Base-by-base conservation (phyloP, 169 alveolate genomes). In the Plasmodium gaboni region DNA sequence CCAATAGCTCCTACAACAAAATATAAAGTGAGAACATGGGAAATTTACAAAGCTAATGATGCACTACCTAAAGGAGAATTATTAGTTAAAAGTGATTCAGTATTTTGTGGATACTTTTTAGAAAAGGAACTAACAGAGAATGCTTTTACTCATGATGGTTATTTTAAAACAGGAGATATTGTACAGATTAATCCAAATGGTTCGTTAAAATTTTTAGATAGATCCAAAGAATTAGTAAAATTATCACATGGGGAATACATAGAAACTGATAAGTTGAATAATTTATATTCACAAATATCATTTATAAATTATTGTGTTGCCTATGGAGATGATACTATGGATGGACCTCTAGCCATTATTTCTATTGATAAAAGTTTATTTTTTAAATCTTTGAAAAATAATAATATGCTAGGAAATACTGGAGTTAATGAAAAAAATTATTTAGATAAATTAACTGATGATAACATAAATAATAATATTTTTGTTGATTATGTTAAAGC, bases 171-270 rank as follows among this genome's bases (percentile, higher is more conserved):
- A 1, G 99, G 99, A 0, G 99, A 98, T 76, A 93, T 98, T 32
- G 99, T 97, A 17, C 96, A 95, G 69, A 87, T 93, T 13, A 94
- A 87, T 64, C 87, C 87, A 6, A 95, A 94, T 73, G 98, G 98
- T 4, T 96, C 98, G 1, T 73, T 98, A 8, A 93, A 95, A 88
- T 92, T 98, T 63, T 95, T 98, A 60, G 99, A 98, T 93, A 93
- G 99, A 59, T 97, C 96, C 53, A 97, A 97, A 89, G 97, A 97
- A 92, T 95, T 97, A 44, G 97, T 98, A 88, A 98, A 98, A 76
- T 95, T 98, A 78, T 93, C 98, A 2, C 98, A 98, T 89, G 99
- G 99, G 1, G 99, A 98, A 87, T 98, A 98, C 92, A 98, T 98
- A 57, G 90, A 80, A 44, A 80, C 90, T 32, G 90, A 67, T 4